Percentiles rank a stretch among this genome's conserved stretches.
Conservation (phyloP, 1,284 basidiomycete species). For the Fomitopsis betulina region DNA sequence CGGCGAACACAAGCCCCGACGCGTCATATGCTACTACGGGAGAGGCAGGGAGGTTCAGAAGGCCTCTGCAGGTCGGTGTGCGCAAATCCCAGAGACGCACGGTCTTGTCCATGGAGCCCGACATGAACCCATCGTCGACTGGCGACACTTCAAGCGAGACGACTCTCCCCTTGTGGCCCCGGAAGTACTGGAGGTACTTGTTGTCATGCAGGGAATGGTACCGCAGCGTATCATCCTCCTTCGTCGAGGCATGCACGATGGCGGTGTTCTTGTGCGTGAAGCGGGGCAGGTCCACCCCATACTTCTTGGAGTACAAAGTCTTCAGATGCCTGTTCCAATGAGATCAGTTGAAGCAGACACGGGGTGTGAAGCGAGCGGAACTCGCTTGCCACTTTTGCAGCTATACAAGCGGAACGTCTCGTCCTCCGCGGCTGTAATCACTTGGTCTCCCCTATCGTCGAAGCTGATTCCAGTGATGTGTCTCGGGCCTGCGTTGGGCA, state of each 20-base stretch:
- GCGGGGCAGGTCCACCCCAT: constrained; percentile 90
- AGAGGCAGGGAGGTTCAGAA: constrained; percentile 65
- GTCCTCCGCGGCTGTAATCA: constrained; percentile 90
- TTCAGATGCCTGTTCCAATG: constrained; percentile 55
- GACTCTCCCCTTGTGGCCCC: constrained; percentile 88
- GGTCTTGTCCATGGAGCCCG: constrained; percentile 89
- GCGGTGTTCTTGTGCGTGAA: constrained; percentile 90
- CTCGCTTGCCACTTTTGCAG: constrained; percentile 89
- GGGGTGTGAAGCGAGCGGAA: constrained; percentile 30
- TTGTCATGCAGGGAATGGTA: constrained; percentile 97
- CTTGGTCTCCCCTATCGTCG: constrained; percentile 84
- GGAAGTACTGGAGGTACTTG: constrained; percentile 93
- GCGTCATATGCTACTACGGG: constrained; percentile 91
- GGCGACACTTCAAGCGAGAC: constrained; percentile 91
- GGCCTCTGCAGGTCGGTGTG: constrained; percentile 68
- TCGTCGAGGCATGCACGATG: constrained; percentile 91
- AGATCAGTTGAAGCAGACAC: constrained; percentile 24
- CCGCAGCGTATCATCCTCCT: constrained; percentile 91
- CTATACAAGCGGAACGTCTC: constrained; percentile 90
- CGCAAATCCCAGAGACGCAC: constrained; percentile 97
- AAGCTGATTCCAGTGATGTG: constrained; percentile 89
- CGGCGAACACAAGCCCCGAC: constrained; percentile 88
- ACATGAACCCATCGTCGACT: constrained; percentile 93
- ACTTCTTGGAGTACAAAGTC: constrained; percentile 90
- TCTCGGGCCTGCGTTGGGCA: constrained; percentile 42